Evolutionary conservation across 2,329 filamentous ascomycete species (phyloP).

Genomic region (Dendryphion nanum): DNA sequence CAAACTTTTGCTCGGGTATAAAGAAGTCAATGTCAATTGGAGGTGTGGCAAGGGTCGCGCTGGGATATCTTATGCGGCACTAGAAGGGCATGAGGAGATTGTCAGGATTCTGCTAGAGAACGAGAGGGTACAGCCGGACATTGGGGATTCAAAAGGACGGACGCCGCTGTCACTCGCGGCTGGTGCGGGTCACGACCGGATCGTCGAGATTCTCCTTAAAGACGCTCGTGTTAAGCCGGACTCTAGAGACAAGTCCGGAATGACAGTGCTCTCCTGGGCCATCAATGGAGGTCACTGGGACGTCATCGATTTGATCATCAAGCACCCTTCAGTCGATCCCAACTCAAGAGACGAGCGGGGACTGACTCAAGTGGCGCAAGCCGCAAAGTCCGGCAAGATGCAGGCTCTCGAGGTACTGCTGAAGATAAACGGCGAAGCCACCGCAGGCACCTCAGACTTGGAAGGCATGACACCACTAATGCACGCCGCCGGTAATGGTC

Average conservation of each 20-base stretch:
- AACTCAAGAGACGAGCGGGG: background rate
- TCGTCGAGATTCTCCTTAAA: background rate
- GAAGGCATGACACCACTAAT: background rate
- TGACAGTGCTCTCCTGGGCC: background rate
- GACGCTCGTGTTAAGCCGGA: background rate
- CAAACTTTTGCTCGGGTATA: background rate
- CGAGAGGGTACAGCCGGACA: background rate
- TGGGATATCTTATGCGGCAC: background rate
- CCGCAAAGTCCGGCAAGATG: background rate
- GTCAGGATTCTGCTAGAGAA: background rate
- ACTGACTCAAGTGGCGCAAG: background rate
- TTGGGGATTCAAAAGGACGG: background rate
- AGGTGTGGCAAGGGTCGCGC: background rate
- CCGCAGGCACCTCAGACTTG: background rate
- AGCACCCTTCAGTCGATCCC: background rate
- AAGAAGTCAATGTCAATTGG: background rate
- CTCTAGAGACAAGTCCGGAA: background rate
- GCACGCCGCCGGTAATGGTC: background rate
- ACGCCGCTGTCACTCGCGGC: background rate
- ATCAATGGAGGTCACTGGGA: background rate
- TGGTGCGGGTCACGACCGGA: background rate
- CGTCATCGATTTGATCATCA: background rate
- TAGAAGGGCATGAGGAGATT: background rate
- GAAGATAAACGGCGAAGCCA: too few species aligned
- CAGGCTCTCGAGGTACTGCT: background rate